Evolutionary conservation across 495 filamentous ascomycete genomes (phyloP).

Genomic region (Aspergillus leporis): DNA sequence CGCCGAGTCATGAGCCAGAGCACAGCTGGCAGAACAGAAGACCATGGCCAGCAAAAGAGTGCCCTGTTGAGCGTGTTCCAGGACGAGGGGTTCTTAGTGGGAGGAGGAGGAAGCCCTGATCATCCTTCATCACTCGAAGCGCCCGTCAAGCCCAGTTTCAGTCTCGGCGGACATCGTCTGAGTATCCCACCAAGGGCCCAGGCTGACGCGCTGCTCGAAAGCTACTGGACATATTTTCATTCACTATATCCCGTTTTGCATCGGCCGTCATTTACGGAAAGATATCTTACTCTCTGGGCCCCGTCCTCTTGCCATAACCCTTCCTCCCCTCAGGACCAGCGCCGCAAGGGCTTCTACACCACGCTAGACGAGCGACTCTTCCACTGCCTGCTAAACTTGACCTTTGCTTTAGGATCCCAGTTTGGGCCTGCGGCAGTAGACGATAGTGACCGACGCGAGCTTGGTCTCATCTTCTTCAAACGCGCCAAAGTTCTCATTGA

Average conservation of each 20-base stretch:
- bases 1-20: too few relatives aligned
- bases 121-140: too few relatives aligned
- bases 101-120: too few relatives aligned
- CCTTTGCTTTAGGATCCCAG: constrained; percentile 42
- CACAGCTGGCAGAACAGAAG: too few relatives aligned
- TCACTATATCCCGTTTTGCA: constrained; percentile 47
- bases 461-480: constrained; percentile 41
- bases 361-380: too few relatives aligned
- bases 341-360: constrained; percentile 26
- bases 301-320: constrained; percentile 24
- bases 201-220: constrained; percentile 43
- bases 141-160: constrained; percentile 11
- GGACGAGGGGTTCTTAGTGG: neutral
- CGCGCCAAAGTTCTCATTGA: constrained; percentile 41
- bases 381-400: too few relatives aligned
- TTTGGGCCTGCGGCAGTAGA: constrained; percentile 38
- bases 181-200: constrained; percentile 40
- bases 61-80: neutral
- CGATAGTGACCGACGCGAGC: constrained; percentile 24
- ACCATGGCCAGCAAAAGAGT: too few relatives aligned
- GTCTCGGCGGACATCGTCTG: constrained; percentile 30
- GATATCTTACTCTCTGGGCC: constrained; percentile 43
- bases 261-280: constrained; percentile 39
- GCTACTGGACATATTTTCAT: constrained; percentile 42
- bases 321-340: constrained; percentile 21